These are phyloP conservation scores for Biscogniauxia mediterranea DNA, from an alignment of 2,329 filamentous ascomycete species.

Conservation along the genomic window DNA sequence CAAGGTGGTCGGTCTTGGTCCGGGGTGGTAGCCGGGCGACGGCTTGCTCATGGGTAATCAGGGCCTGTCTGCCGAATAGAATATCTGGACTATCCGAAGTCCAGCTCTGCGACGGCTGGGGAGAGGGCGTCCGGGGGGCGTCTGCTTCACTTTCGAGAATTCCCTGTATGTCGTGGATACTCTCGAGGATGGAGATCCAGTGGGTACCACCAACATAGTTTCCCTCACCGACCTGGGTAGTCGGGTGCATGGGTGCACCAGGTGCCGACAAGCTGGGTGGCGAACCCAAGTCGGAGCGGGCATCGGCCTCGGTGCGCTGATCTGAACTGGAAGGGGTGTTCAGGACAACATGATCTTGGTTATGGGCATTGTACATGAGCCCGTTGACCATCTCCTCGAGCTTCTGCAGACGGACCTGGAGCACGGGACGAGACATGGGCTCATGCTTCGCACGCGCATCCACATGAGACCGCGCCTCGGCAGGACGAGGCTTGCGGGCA, in stretches of 20 bases:
- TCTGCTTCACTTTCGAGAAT: slow-evolving; percentile 31
- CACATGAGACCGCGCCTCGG: slow-evolving; percentile 30
- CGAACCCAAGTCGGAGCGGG: slow-evolving; percentile 31
- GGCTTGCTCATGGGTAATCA: slow-evolving; percentile 34
- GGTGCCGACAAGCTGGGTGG: slow-evolving; percentile 25
- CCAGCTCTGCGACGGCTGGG: slow-evolving; percentile 23
- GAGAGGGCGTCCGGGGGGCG: slow-evolving; percentile 24
- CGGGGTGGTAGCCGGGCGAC: slow-evolving; percentile 31
- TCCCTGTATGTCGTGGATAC: slow-evolving; percentile 36
- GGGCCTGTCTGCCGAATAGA: slow-evolving; percentile 27
- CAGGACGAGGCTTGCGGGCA: slow-evolving; percentile 30
- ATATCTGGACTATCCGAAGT: slow-evolving; percentile 28
- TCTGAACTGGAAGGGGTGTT: slow-evolving; percentile 31
- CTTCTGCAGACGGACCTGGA: slow-evolving; percentile 36
- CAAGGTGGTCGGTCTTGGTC: slow-evolving; percentile 32
- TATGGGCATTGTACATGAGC: slow-evolving; percentile 24
- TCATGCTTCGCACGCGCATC: slow-evolving; percentile 29
- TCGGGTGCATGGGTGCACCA: slow-evolving; percentile 16
- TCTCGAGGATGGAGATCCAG: slow-evolving; percentile 36
- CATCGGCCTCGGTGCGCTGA: slow-evolving; percentile 27
- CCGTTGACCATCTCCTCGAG: slow-evolving; percentile 37
- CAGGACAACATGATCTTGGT: slow-evolving; percentile 21
- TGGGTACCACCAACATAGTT: slow-evolving; percentile 36
- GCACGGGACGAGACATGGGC: slow-evolving; percentile 30
- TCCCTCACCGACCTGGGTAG: slow-evolving; percentile 23